Conservation (phyloP, 768 basidiomycete genomes). For the Suillus bovinus region DNA sequence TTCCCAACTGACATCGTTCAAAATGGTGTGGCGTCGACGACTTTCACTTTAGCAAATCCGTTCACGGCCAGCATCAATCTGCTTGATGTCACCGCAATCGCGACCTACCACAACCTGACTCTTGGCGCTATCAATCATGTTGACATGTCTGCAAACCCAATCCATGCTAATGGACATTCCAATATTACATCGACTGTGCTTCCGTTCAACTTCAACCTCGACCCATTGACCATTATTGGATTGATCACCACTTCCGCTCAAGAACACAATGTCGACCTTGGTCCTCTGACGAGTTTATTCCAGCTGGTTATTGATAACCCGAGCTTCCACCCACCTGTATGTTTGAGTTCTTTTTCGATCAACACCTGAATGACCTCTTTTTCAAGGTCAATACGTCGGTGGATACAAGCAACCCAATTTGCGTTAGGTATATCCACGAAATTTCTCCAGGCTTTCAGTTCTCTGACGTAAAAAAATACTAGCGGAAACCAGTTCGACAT, state of each 20-base stretch:
- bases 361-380: neutral
- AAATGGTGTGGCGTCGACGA: slow-evolving; percentile 58
- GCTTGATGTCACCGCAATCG: slow-evolving; percentile 52
- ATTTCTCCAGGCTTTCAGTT: neutral
- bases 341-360: slow-evolving; percentile 18
- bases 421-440: slow-evolving; percentile 48
- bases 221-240: slow-evolving; percentile 61
- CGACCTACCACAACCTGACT: slow-evolving; percentile 52
- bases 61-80: slow-evolving; percentile 75
- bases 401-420: slow-evolving; percentile 52
- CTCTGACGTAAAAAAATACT: slow-evolving; percentile 13
- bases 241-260: slow-evolving; percentile 52
- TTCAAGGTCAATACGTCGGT: slow-evolving; percentile 54
- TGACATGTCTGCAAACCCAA: slow-evolving; percentile 55
- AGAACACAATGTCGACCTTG: slow-evolving; percentile 59
- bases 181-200: slow-evolving; percentile 56
- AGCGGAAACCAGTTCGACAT: slow-evolving; percentile 71
- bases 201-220: slow-evolving; percentile 63
- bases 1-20: slow-evolving; percentile 64
- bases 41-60: slow-evolving; percentile 62
- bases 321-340: slow-evolving; percentile 50
- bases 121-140: slow-evolving; percentile 60
- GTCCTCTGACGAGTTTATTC: slow-evolving; percentile 56
- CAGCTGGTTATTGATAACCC: slow-evolving; percentile 53
- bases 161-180: slow-evolving; percentile 59